Evolutionary conservation across 768 basidiomycete genomes (phyloP).

Genomic region (Mycena rosella): DNA sequence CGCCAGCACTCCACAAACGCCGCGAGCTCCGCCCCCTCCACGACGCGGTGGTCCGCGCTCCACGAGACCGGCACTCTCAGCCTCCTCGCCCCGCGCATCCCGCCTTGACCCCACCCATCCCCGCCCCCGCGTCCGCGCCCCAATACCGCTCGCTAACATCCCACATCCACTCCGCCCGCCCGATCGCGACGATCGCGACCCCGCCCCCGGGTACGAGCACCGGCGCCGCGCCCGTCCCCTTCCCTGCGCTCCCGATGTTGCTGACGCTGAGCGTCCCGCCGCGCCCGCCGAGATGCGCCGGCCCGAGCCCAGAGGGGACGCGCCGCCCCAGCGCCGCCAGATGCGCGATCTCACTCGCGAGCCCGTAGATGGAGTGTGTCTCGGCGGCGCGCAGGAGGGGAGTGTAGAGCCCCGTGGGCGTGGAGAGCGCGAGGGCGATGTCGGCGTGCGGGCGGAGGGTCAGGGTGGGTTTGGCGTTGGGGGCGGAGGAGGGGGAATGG

Average conservation of each 20-base stretch:
- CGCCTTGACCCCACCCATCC: too few relatives aligned
- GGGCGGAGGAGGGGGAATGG: constrained; percentile 36
- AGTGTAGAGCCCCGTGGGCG: constrained; percentile 86
- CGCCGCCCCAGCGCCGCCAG: constrained; percentile 77
- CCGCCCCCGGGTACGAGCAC: constrained; percentile 87
- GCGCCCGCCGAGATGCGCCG: constrained; percentile 46
- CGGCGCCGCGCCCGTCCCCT: constrained; percentile 77
- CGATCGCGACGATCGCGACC: constrained; percentile 37
- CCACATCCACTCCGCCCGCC: constrained; percentile 36
- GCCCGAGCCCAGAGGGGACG: constrained; percentile 72
- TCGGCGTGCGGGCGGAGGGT: constrained; percentile 82
- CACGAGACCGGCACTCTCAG: constrained; percentile 72
- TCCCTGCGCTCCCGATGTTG: constrained; percentile 86
- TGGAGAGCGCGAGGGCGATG: constrained; percentile 82
- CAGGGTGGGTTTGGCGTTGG: constrained; percentile 69
- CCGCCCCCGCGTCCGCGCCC: constrained; percentile 42
- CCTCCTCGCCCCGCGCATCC: constrained; percentile 17
- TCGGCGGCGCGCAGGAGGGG: constrained; percentile 75
- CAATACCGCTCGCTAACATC: constrained; percentile 19
- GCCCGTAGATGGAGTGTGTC: constrained; percentile 65
- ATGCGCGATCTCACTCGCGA: constrained; percentile 72
- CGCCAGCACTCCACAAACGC: constrained; percentile 92
- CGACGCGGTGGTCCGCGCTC: constrained; percentile 89
- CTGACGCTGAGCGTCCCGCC: constrained; percentile 76
- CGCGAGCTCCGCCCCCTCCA: constrained; percentile 91